Percentiles rank a stretch among this genome's conserved stretches.
These are phyloP conservation scores for Aspergillus sclerotiicarbonarius DNA, from an alignment of 495 filamentous ascomycete species.

Conservation along the genomic window DNA sequence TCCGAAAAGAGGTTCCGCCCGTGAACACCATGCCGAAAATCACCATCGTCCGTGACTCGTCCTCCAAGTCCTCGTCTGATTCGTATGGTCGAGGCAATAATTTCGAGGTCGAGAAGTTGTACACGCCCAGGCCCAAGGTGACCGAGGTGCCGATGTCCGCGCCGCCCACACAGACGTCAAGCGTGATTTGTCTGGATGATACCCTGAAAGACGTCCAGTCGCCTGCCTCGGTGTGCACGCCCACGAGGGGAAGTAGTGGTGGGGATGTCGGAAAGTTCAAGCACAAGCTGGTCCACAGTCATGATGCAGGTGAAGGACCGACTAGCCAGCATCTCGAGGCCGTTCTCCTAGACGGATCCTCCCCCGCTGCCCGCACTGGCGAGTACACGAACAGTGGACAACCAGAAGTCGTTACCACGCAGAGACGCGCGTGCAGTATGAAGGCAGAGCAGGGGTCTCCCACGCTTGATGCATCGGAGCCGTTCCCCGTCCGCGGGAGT, in stretches of 20 bases:
- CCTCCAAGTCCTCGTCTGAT: background rate
- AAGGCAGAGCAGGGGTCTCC: slow-evolving; percentile 8
- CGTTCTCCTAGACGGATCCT: slow-evolving; percentile 18
- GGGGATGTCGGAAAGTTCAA: slow-evolving; percentile 5
- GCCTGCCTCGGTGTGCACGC: background rate
- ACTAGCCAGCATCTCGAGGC: slow-evolving; percentile 9
- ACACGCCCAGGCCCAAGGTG: slow-evolving; percentile 14
- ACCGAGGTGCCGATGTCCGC: slow-evolving; percentile 17
- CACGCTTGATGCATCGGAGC: background rate
- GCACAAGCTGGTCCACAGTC: slow-evolving; percentile 1
- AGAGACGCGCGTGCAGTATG: slow-evolving; percentile 13
- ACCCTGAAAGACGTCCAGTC: slow-evolving; percentile 3
- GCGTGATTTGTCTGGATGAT: slow-evolving; percentile 2
- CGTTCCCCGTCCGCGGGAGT: background rate
- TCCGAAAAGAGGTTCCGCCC: slow-evolving; percentile 15
- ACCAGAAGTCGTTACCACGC: slow-evolving; percentile 10
- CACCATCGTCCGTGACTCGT: background rate
- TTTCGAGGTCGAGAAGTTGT: slow-evolving; percentile 16
- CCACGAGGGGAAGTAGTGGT: background rate
- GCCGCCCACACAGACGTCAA: slow-evolving; percentile 6
- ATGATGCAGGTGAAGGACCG: background rate
- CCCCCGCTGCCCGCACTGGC: slow-evolving; percentile 18
- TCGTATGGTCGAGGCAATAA: background rate
- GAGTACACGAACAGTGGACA: slow-evolving; percentile 17
- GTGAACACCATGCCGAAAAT: slow-evolving; percentile 17